Base-by-base conservation (phyloP, 23 red algal genomes). In the Gracilaria vermiculophylla region DNA sequence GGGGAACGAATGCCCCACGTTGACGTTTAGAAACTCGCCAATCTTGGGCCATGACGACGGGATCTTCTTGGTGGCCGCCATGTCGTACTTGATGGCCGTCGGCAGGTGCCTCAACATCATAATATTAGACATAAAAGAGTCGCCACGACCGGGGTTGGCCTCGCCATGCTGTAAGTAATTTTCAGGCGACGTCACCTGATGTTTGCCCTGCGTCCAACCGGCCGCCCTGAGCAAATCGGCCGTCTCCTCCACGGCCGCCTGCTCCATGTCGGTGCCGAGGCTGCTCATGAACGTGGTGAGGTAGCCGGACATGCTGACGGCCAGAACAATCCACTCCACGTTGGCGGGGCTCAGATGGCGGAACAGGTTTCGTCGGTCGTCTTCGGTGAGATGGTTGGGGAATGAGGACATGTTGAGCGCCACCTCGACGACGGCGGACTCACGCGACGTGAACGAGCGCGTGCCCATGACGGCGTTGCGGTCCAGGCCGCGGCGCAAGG, bases 201-300 rank as follows among this genome's bases (percentile, higher is more conserved):
- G 87, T 51, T 81, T 91, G 4, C 87, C 87, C 75, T 80, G 49
- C n/a, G 75, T 49, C 87, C 87, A 91, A 14, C 87, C 87, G 32
- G 64, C 76, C 5, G 62, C 45, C 14, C 34, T 40, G 15, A 91
- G 75, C 55, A 91, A 36, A 34, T 80, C 74, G 21, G 58, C 73
- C 17, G 50, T 64, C 56, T 81, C 76, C 62, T 80, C 74, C 14
- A 81, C 57, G 31, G 87, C 74, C 14, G 87, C 39, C 32, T 80
- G 75, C 41, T 91, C 87, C 87, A 91, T 80, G 20, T 91, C 75
- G 20, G 76, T 72, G 21, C 74, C 87, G 11, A 80, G 53, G 27
- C 72, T 41, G 75, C 66, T 81, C 87, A 81, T 81, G 51, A 91
- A 91, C 0, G 74, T 91, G 24, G 74, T 69, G 32, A 91, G 64